phyloP scores from a whole-genome alignment of 2,329 filamentous ascomycete species.

The Curvularia spicifera region DNA sequence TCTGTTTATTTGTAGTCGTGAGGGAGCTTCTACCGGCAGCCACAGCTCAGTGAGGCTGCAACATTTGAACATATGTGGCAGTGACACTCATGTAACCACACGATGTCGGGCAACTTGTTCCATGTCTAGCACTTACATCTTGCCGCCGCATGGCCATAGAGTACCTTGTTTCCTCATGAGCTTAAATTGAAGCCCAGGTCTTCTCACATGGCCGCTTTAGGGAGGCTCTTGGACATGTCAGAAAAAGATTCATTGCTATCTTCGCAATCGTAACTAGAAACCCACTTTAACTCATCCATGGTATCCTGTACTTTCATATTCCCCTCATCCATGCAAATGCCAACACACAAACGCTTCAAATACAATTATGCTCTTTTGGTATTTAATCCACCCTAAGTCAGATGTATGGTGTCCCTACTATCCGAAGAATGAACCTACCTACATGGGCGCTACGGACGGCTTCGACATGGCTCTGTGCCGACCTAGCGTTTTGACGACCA shows the following conservation, averaged over 20 bases:
- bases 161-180: background rate
- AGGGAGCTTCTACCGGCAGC: background rate
- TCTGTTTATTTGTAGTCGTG: background rate
- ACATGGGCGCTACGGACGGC: conserved; percentile 1
- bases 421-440: conserved; percentile 3
- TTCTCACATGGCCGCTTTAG: background rate
- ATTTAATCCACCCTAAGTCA: conserved; percentile 15
- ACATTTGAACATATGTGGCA: background rate
- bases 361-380: conserved; percentile 23
- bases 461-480: background rate
- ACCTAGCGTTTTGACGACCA: background rate
- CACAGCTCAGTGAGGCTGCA: background rate
- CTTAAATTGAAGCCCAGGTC: too few species aligned
- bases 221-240: background rate
- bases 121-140: background rate
- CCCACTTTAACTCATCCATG: conserved; percentile 12
- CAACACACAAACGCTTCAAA: conserved; percentile 26
- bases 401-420: conserved; percentile 2
- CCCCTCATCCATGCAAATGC: conserved; percentile 27
- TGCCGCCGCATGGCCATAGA: background rate
- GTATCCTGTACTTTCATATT: conserved; percentile 18
- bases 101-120: background rate
- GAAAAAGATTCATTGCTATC: conserved; percentile 9
- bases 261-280: conserved; percentile 6
- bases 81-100: background rate